Percentiles rank a stretch among this genome's conserved stretches.
These are phyloP conservation scores for Sarocladium brachiariae DNA, from an alignment of 2,329 filamentous ascomycete genomes.

Conservation along the genomic window DNA sequence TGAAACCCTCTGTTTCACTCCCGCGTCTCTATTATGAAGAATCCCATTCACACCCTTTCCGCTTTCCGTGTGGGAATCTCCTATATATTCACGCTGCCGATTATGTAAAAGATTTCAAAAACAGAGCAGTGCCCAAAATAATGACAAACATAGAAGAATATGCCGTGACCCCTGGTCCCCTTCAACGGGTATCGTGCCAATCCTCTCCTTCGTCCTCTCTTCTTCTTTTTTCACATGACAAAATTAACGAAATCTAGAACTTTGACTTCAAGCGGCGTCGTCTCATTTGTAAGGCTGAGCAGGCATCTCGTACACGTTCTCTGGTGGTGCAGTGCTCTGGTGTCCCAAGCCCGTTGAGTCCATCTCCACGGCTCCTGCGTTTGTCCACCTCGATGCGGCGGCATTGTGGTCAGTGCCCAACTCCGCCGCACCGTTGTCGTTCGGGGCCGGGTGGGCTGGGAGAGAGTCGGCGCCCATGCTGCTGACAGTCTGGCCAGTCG, in stretches of 20 bases:
- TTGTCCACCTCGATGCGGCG: slow-evolving; percentile 23
- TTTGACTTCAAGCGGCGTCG: not conserved
- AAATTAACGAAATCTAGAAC: not conserved
- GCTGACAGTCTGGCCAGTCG: slow-evolving; percentile 7
- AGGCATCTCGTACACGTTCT: slow-evolving; percentile 35
- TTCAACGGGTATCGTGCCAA: not conserved
- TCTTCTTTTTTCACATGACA: too few relatives aligned
- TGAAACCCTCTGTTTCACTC: too few relatives aligned
- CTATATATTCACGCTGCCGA: not conserved
- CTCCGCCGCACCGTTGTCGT: slow-evolving; percentile 20
- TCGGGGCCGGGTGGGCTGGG: slow-evolving; percentile 20
- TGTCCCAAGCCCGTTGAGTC: slow-evolving; percentile 27
- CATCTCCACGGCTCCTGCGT: slow-evolving; percentile 30
- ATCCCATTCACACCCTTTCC: too few relatives aligned
- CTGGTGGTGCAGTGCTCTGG: slow-evolving; percentile 24
- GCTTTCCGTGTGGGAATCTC: too few relatives aligned
- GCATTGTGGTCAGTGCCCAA: slow-evolving; percentile 25
- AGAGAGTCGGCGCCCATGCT: slow-evolving; percentile 14
- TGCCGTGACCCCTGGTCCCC: not conserved
- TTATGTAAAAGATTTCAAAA: too few relatives aligned
- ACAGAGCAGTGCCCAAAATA: not conserved
- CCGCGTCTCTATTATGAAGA: too few relatives aligned
- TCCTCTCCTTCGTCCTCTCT: not conserved
- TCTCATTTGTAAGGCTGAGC: slow-evolving; percentile 28
- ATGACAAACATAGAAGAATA: too few relatives aligned